phyloP scores from a whole-genome alignment of 345 rosid genomes.

The Citrus glauca region DNA sequence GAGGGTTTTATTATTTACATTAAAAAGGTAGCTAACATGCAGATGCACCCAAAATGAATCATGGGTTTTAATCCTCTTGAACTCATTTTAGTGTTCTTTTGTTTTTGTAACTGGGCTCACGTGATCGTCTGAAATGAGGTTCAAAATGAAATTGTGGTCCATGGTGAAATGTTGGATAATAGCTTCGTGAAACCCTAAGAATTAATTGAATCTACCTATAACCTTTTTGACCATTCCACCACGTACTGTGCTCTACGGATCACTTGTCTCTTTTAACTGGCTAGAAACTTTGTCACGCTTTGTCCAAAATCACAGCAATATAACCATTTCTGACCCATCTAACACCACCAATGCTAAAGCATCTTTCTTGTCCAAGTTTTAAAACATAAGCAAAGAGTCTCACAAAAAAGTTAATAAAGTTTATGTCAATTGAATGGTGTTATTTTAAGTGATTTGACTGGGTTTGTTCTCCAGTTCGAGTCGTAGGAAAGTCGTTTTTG shows the following conservation, averaged over 20 bases:
- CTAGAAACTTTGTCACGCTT: slow-evolving; percentile 5
- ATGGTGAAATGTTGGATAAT: background rate
- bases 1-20: no score
- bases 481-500: no score
- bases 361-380: background rate
- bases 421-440: no score
- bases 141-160: background rate
- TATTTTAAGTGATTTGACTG: no score
- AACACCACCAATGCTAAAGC: background rate
- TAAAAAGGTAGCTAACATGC: no score
- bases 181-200: slow-evolving; percentile 11
- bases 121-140: no score
- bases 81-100: no score
- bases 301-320: background rate
- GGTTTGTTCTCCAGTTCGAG: no score
- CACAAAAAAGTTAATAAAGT: background rate
- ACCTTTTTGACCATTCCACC: slow-evolving; percentile 38
- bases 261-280: slow-evolving; percentile 5
- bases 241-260: background rate
- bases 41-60: no score
- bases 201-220: slow-evolving; percentile 2
- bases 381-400: no score
- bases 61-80: no score
- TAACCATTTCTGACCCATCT: slow-evolving; percentile 6
- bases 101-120: no score